Evolutionary conservation across 768 basidiomycete species (phyloP), one percentile per base, ranked within the genome.

Genomic region (Inosperma sp.): DNA sequence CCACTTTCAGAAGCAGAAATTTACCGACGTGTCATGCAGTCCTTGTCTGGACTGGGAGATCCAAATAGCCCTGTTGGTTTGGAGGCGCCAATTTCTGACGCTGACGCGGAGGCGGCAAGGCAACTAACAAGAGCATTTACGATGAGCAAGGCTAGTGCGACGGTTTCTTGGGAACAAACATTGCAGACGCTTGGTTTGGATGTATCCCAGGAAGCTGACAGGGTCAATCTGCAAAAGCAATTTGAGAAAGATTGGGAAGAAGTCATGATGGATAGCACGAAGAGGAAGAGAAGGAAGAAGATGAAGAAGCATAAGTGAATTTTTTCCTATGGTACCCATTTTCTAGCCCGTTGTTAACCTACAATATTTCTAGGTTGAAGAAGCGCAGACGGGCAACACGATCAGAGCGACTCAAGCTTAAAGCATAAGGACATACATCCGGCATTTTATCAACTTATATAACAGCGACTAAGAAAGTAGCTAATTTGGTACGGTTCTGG

Each of bases 271-370:
- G 90, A 92, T 59, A 91, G 89, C 58, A 82, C 81, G 23, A 87
- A 84, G 74, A 80, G 89, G 67, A 93, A 93, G 76, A 78, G 82
- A 59, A 75, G 82, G 75, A 87, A 83, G 82, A 95, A 94, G 83
- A 95, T 95, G 84, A 91, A 86, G 79, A 95, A 93, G 72, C 93
- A 95, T 68, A 94, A 94, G 91, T 92, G 62, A 22, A 21, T 48
- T 35, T 36, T 47, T 51, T 29, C n/a, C 43, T 31, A 13, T 16
- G 4, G 7, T 17, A 44, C 36, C 22, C 9, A 7, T 17, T 41
- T 22, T 22, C 16, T 12, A 46, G 13, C 13, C 30, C 12, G 16
- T 50, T 51, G 50, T 47, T 36, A 22, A 27, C 16, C 49, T 21
- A 30, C 40, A 36, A 39, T 30, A 27, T 53, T 42, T 56, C 5